Evolutionary conservation across 2,329 filamentous ascomycete species (phyloP).

Genomic region (Amauroascus verrucosus): DNA sequence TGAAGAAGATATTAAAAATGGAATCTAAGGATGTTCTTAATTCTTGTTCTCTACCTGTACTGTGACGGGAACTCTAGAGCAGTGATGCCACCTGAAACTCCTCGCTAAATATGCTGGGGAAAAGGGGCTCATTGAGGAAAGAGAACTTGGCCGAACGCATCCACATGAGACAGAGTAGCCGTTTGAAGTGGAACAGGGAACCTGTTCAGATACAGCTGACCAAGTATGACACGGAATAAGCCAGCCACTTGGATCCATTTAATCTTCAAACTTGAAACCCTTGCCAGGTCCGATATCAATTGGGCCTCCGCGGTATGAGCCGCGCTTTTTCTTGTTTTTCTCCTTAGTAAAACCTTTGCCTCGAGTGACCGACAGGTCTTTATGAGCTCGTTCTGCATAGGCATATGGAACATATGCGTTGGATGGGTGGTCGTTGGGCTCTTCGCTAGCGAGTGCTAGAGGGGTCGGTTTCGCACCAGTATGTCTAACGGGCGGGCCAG

Average conservation of each 20-base stretch:
- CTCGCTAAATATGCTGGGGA: not conserved
- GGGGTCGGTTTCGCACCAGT: constrained; percentile 53
- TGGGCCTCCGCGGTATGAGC: constrained; percentile 76
- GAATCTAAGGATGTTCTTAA: not conserved
- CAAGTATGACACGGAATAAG: not conserved
- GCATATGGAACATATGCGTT: constrained; percentile 76
- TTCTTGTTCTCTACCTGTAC: not conserved
- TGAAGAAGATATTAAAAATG: not conserved
- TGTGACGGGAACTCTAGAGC: not conserved
- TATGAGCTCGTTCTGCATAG: constrained; percentile 79
- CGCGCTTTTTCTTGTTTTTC: constrained; percentile 97
- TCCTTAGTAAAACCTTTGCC: constrained; percentile 99
- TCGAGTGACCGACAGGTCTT: constrained; percentile 79
- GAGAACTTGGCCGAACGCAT: not conserved
- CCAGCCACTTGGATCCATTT: constrained; percentile 23
- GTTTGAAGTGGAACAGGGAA: not conserved
- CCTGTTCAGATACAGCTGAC: too few species aligned
- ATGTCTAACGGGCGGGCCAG: constrained; percentile 34
- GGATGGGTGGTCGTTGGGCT: constrained; percentile 58
- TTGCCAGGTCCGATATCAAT: constrained; percentile 77
- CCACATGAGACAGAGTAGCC: not conserved
- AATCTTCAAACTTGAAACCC: constrained; percentile 92
- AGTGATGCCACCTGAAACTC: not conserved
- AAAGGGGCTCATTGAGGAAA: not conserved
- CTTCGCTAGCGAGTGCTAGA: constrained; percentile 64